These are phyloP conservation scores for Adiantum capillusveneris DNA, from an alignment of 75 land plant species.

Conservation along the genomic window DNA sequence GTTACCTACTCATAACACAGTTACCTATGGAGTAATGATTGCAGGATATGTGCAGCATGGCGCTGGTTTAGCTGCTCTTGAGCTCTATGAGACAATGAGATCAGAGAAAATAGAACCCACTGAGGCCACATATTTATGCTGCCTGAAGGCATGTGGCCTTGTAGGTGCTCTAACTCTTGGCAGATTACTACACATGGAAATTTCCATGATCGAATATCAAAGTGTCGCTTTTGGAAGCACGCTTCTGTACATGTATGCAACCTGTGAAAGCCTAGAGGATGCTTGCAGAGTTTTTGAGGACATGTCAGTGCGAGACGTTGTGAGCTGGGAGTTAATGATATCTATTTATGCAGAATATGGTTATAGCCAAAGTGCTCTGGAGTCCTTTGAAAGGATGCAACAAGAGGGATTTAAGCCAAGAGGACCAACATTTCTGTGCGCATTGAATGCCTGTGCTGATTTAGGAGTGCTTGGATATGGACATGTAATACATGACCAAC, in stretches of 20 bases:
- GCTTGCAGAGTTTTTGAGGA: constrained; percentile 23
- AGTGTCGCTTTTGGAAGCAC: constrained; percentile 21
- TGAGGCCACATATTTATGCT: not conserved
- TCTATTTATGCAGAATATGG: constrained; percentile 30
- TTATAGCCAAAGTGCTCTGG: constrained; percentile 18
- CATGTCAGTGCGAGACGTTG: constrained; percentile 11
- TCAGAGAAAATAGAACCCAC: not conserved
- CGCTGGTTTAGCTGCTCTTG: not conserved
- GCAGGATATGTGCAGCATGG: constrained; percentile 6
- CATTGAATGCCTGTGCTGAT: constrained; percentile 27
- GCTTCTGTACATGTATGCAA: constrained; percentile 27
- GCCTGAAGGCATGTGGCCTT: constrained; percentile 4
- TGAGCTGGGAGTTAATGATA: constrained; percentile 29
- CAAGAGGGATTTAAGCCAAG: constrained; percentile 4
- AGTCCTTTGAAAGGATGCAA: constrained; percentile 24
- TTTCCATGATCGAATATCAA: not conserved
- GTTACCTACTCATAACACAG: not conserved
- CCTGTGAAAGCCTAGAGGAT: constrained; percentile 14
- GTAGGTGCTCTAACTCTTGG: not conserved
- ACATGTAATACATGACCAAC: constrained; percentile 4
- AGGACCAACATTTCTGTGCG: constrained; percentile 15
- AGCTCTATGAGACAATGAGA: constrained; percentile 4
- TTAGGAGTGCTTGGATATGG: constrained; percentile 7
- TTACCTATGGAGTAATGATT: not conserved
- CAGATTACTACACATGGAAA: not conserved